phyloP scores from a whole-genome alignment of 257 asterid species.

The Ehretia macrophylla region DNA sequence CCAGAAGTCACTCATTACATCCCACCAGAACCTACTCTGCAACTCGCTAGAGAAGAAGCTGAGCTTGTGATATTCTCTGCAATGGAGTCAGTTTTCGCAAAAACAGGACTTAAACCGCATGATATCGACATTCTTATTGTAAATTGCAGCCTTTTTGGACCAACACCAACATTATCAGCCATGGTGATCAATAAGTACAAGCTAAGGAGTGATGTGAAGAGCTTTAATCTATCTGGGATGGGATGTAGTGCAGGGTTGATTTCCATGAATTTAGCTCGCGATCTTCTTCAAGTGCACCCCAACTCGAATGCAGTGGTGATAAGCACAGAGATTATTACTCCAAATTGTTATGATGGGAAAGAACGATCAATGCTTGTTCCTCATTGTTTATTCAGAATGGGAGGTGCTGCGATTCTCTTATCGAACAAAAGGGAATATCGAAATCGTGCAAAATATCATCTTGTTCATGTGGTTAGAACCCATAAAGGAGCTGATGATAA shows the following conservation, averaged over 20 bases:
- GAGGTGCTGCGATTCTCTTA: background rate
- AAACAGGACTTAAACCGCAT: conserved; percentile 34
- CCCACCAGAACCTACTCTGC: conserved; percentile 37
- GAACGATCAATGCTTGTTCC: conserved; percentile 3
- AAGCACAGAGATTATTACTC: conserved; percentile 1
- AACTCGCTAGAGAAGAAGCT: conserved; percentile 39
- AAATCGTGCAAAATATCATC: conserved; percentile 1
- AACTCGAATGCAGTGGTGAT: background rate
- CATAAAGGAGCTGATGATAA: conserved; percentile 21
- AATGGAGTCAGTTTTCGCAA: conserved; percentile 45
- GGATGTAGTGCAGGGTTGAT: conserved; percentile 58
- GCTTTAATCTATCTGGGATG: conserved; percentile 66
- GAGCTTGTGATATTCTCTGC: conserved; percentile 45
- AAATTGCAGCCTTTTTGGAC: conserved; percentile 54
- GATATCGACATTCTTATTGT: conserved; percentile 42
- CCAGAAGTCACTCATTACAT: conserved; percentile 50
- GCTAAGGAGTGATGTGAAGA: conserved; percentile 49
- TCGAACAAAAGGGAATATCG: background rate
- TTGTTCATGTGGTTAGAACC: conserved; percentile 9
- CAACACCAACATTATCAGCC: conserved; percentile 57
- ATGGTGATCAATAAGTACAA: conserved; percentile 63
- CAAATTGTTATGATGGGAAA: background rate
- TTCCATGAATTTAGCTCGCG: background rate
- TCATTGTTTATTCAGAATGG: conserved; percentile 1
- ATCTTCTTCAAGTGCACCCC: background rate